Base-by-base conservation (phyloP, 305 asterid species). In the Fraxinus nigra region DNA sequence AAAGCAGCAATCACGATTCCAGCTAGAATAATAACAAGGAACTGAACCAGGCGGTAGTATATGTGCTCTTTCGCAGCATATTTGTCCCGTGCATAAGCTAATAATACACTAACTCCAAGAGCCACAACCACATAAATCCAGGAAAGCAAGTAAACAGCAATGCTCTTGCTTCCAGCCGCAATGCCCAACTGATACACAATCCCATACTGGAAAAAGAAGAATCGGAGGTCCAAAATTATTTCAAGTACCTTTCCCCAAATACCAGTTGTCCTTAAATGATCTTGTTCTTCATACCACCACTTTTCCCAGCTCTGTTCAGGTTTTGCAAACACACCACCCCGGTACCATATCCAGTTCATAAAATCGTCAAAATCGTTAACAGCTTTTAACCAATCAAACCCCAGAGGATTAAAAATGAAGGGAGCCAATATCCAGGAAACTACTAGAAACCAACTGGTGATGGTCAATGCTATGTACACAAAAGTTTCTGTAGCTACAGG, bases 211-310 rank as follows among this genome's bases (percentile, higher is more conserved):
- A 91, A 91, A 83, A 91, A 88, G 89, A 91, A 91, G 88, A 91
- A 91, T 22, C 94, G 92, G 26, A 91, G 88, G 81, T 86, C 89
- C 83, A 91, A 80, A 85, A 89, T 81, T 40, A 89, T 87, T 85
- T 91, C 94, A 67, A 89, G 79, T 46, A 87, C 63, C 85, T 87
- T 91, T 59, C 94, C 94, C 89, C 87, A 89, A 43, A 88, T 81
- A 79, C 94, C 94, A 67, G 94, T 91, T 56, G 90, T 89, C 85
- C 94, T 87, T 72, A 91, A 65, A 84, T 91, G 94, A 86, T 91
- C 94, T 76, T 89, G 92, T 82, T 91, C 94, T 85, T 91, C 94
- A 8, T 87, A 78, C 94, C 94, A 91, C 94, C 94, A 91, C 82
- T 85, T 81, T 81, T 91, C 92, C 93, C 94, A 91, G 85, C 94